Conservation (phyloP, 352 stramenopile species). For the Pythium scleroteichum region DNA sequence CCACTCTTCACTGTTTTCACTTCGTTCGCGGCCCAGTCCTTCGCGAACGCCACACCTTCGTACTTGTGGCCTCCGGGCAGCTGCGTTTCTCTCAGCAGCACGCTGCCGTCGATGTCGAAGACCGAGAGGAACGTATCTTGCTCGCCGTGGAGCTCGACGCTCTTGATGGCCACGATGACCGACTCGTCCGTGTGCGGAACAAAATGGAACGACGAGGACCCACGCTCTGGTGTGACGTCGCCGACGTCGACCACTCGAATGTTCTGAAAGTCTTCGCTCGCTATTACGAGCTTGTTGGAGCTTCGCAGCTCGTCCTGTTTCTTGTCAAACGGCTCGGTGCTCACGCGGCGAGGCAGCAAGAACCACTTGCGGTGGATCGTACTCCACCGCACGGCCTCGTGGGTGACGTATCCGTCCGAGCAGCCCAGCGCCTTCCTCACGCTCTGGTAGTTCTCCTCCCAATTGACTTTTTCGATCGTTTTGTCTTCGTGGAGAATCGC, state of each 20-base stretch:
- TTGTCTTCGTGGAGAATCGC: slow-evolving; percentile 83
- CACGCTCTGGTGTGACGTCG: slow-evolving; percentile 72
- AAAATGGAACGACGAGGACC: slow-evolving; percentile 95
- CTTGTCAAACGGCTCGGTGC: slow-evolving; percentile 93
- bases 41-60: slow-evolving; percentile 90
- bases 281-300: slow-evolving; percentile 87
- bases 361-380: slow-evolving; percentile 95
- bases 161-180: slow-evolving; percentile 93
- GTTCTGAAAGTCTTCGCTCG: slow-evolving; percentile 84
- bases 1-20: background rate
- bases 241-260: slow-evolving; percentile 78
- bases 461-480: slow-evolving; percentile 89
- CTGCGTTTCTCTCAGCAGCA: slow-evolving; percentile 87
- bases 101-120: slow-evolving; percentile 86
- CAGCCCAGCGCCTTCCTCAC: slow-evolving; percentile 89
- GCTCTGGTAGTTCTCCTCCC: slow-evolving; percentile 90
- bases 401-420: slow-evolving; percentile 93
- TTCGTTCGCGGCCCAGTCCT: slow-evolving; percentile 48
- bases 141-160: slow-evolving; percentile 86
- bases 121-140: slow-evolving; percentile 92
- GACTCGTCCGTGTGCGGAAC: slow-evolving; percentile 82
- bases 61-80: slow-evolving; percentile 90
- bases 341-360: slow-evolving; percentile 95
- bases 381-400: slow-evolving; percentile 97
- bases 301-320: slow-evolving; percentile 91